Conservation (phyloP, 2,329 filamentous ascomycete genomes). For the Diaporthe australafricana region DNA sequence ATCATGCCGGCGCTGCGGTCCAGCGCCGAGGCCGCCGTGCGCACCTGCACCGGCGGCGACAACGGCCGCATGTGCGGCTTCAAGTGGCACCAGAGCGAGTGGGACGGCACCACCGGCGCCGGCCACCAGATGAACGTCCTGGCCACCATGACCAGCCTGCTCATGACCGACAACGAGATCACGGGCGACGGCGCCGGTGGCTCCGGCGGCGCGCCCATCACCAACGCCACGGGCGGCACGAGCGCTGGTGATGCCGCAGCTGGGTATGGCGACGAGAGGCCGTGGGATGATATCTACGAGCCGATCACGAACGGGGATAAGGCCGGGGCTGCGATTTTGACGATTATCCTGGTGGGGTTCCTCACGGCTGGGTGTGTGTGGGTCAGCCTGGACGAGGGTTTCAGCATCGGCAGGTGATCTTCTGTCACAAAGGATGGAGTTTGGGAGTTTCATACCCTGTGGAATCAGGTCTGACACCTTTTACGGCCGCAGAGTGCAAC, state of each 20-base stretch:
- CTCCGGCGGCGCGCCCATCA: conserved; percentile 44
- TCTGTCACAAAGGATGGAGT: not conserved
- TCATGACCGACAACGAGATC: conserved; percentile 43
- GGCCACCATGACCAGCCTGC: conserved; percentile 58
- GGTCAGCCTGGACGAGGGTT: conserved; percentile 26
- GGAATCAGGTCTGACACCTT: not conserved
- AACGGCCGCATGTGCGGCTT: conserved; percentile 56
- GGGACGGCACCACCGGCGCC: conserved; percentile 60
- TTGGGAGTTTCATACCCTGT: not conserved
- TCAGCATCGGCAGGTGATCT: conserved; percentile 1
- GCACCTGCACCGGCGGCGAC: conserved; percentile 50
- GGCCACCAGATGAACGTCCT: conserved; percentile 66
- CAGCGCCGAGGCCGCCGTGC: conserved; percentile 60
- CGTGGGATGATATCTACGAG: conserved; percentile 19
- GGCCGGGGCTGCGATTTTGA: conserved; percentile 56
- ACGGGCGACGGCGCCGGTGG: conserved; percentile 1
- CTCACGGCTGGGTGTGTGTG: conserved; percentile 31
- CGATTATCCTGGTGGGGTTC: conserved; percentile 47
- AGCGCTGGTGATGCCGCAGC: conserved; percentile 47
- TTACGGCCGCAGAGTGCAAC: not conserved
- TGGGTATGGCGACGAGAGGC: conserved; percentile 37
- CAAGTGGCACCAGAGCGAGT: conserved; percentile 58
- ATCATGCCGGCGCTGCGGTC: conserved; percentile 58
- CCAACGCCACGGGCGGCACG: conserved; percentile 57
- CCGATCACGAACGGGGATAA: conserved; percentile 49